Conservation (phyloP, 371 early-diverging fungal species). For the Entomophthora muscae region DNA sequence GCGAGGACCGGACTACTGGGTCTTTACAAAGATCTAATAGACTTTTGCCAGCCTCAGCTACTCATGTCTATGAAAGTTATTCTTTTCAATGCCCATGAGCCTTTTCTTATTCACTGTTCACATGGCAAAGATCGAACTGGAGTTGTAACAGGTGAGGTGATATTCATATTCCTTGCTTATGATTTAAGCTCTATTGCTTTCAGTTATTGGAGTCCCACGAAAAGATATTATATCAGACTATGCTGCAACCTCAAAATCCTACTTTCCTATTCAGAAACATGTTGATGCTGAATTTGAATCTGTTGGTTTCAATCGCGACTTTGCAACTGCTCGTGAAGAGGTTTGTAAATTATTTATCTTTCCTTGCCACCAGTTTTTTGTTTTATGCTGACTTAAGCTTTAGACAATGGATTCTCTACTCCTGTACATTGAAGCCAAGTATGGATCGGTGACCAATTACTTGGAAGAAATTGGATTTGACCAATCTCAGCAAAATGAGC, state of each 20-base stretch:
- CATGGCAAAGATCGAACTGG: constrained; percentile 86
- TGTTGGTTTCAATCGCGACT: neutral
- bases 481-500: neutral
- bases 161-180: neutral
- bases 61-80: neutral
- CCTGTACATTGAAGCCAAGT: neutral
- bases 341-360: neutral
- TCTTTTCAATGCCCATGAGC: constrained; percentile 4
- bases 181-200: constrained; percentile 4
- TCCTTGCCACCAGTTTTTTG: neutral
- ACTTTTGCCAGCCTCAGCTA: neutral
- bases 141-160: constrained; percentile 14
- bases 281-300: neutral
- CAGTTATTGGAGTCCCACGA: neutral
- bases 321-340: neutral
- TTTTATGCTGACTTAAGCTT: too few relatives aligned
- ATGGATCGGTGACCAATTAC: neutral
- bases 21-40: neutral
- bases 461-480: constrained; percentile 1
- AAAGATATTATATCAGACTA: constrained; percentile 1
- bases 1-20: neutral
- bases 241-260: neutral
- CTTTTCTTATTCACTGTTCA: constrained; percentile 70
- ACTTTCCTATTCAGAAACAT: neutral
- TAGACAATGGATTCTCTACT: constrained; percentile 1